A percentile compares a stretch with the other conserved stretches of the same genome.
Conservation (phyloP, 2,329 filamentous ascomycete genomes). For the Myriosclerotinia curreyana region DNA sequence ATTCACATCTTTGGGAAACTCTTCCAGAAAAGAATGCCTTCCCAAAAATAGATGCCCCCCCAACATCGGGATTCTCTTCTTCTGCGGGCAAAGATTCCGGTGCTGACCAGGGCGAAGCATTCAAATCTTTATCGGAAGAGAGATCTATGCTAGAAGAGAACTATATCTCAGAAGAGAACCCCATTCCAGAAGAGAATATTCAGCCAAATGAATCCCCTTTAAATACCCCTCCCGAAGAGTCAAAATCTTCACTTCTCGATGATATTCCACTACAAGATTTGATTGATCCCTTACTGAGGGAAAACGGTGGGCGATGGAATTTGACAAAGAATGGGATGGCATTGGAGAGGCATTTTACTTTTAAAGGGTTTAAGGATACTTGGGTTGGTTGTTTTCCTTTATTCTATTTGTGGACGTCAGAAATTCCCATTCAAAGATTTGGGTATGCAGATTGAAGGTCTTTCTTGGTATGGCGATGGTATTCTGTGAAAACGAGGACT, state of each 20-base stretch:
- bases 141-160: background rate
- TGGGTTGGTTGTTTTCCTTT: slow-evolving; percentile 49
- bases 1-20: no score
- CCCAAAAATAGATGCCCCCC: no score
- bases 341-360: slow-evolving; percentile 59
- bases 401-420: background rate
- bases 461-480: background rate
- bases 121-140: background rate
- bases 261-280: no score
- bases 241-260: no score
- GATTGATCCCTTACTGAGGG: slow-evolving; percentile 12
- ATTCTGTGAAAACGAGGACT: background rate
- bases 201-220: no score
- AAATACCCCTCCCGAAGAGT: no score
- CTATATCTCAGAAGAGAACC: background rate
- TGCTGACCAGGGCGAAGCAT: background rate
- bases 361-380: slow-evolving; percentile 63
- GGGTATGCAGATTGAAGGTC: background rate
- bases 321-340: slow-evolving; percentile 52
- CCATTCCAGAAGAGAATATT: background rate
- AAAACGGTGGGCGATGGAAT: slow-evolving; percentile 46
- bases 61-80: background rate
- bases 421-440: background rate
- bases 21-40: background rate
- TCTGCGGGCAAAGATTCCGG: no score